phyloP scores from a whole-genome alignment of 805 yeast species.

The Kodamaea jinghongensis region DNA sequence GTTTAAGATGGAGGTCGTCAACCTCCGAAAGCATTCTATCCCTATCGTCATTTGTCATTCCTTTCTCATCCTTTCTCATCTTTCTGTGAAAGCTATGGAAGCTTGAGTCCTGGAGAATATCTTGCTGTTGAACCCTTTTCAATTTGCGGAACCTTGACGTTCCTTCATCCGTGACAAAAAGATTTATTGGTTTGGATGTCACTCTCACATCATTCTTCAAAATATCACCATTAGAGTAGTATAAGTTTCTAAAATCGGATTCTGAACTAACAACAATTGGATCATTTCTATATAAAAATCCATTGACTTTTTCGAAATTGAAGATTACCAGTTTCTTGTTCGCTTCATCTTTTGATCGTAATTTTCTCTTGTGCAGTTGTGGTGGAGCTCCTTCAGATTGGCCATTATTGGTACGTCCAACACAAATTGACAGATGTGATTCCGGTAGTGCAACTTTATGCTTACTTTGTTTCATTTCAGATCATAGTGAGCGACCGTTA shows the following conservation, averaged over 20 bases:
- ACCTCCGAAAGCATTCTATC: constrained; percentile 54
- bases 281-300: constrained; percentile 20
- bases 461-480: no score
- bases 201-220: constrained; percentile 8
- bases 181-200: constrained; percentile 11
- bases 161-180: constrained; percentile 11
- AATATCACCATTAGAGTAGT: constrained; percentile 15
- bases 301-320: constrained; percentile 33
- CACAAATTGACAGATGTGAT: no score
- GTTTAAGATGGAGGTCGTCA: constrained; percentile 49
- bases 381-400: background rate
- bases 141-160: constrained; percentile 2
- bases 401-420: no score
- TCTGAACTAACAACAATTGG: constrained; percentile 16
- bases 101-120: constrained; percentile 46
- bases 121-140: constrained; percentile 14
- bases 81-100: constrained; percentile 51
- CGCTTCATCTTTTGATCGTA: constrained; percentile 28
- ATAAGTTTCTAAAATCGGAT: constrained; percentile 10
- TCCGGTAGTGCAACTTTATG: no score
- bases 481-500: no score
- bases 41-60: constrained; percentile 54
- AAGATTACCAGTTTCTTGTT: constrained; percentile 22
- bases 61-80: constrained; percentile 63
- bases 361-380: constrained; percentile 13